Base-by-base conservation (phyloP, 2,329 filamentous ascomycete species). In the Ceratocystiopsis brevicomis region DNA sequence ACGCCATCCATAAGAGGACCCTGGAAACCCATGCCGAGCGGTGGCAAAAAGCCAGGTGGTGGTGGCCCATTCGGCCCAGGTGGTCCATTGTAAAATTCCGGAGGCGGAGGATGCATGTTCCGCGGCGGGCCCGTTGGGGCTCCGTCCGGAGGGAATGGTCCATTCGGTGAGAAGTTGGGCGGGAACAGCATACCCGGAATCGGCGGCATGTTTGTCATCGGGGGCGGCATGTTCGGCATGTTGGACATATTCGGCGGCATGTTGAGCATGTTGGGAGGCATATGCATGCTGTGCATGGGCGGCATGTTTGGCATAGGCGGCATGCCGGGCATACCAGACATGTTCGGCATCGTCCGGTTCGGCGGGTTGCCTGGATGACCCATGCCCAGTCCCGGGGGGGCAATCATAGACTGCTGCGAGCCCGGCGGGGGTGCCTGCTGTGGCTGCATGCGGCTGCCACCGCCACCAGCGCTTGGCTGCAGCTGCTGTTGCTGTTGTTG, bases 21-120 rank as follows among this genome's bases (percentile, higher is more conserved):
- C 49, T 69, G 71, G 53, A 74, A 77, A 13, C 61, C 66, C 54
- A 76, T 68, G 12, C 65, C 68, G 2, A 68, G 68, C 14, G 66
- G 72, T 6, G 63, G 65, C 54, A 75, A 61, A 52, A 72, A 74
- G 16, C 69, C 6, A 65, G 67, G 3, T 4, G 36, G 36, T 4
- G 14, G 14, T 10, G 36, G 36, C 6, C 37, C 37, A 18, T 10
- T 10, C 6, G 60, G 60, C 9, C 43, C 50, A 6, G 40, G 47
- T 3, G 43, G 47, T 2, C 44, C 49, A 9, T 59, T 63, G 49
- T 66, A 73, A 53, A 75, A 73, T 12, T 70, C 71, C 1, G 73
- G 74, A 6, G 74, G 74, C 21, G 71, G 65, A 15, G 62, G 65
- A 19, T 61, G 61, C 61, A 73, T 66, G 54, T 61, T 69, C n/a